Evolutionary conservation across 1,139 yeast species (phyloP).

Genomic region (Pichia sp.): DNA sequence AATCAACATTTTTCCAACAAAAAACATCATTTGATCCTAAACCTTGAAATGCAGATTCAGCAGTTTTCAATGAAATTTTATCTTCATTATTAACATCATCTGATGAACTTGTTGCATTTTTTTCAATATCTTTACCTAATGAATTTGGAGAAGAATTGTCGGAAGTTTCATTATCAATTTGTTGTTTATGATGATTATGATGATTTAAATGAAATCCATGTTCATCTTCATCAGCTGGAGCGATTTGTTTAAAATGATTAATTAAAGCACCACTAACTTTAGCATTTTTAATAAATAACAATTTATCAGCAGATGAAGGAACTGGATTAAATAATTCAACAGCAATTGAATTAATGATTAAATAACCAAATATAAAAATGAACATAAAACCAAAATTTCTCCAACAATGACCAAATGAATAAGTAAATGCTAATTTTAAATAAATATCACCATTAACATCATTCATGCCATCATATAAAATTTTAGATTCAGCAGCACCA

Average conservation of each 20-base stretch:
- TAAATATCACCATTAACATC: slow-evolving; percentile 42
- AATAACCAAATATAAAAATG: slow-evolving; percentile 38
- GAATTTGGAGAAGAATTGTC: slow-evolving; percentile 8
- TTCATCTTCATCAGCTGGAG: slow-evolving; percentile 3
- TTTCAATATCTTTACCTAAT: slow-evolving; percentile 1
- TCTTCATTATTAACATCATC: background rate
- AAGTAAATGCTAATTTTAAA: slow-evolving; percentile 33
- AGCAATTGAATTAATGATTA: slow-evolving; percentile 26
- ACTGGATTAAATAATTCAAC: slow-evolving; percentile 32
- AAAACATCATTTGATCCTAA: slow-evolving; percentile 33
- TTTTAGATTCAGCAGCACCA: slow-evolving; percentile 37
- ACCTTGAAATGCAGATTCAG: slow-evolving; percentile 4
- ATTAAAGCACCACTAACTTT: slow-evolving; percentile 8
- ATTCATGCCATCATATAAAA: slow-evolving; percentile 36
- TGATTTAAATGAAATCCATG: background rate
- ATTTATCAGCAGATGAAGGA: slow-evolving; percentile 22
- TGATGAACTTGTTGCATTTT: slow-evolving; percentile 1
- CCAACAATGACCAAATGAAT: slow-evolving; percentile 40
- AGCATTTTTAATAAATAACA: slow-evolving; percentile 22
- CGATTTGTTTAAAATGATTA: slow-evolving; percentile 3
- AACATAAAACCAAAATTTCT: slow-evolving; percentile 46
- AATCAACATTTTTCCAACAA: slow-evolving; percentile 39
- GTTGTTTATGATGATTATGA: too few relatives aligned
- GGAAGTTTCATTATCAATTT: slow-evolving; percentile 29
- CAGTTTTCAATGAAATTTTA: background rate